A percentile compares a stretch with the other conserved stretches of the same genome.
Conservation (phyloP, 805 yeast species). For the Saccharomyces paradoxus region DNA sequence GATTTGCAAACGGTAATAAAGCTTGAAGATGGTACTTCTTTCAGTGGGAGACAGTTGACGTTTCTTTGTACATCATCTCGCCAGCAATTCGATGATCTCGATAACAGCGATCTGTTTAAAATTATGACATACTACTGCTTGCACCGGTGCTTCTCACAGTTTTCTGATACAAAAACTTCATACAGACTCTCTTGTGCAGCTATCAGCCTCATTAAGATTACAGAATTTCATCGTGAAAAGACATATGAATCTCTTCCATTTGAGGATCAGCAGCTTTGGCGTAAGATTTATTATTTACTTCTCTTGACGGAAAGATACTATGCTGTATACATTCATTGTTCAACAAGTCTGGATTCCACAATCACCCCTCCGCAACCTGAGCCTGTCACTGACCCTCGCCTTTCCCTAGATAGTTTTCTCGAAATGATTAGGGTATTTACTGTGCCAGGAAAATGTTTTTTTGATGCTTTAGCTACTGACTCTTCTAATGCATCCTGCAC, state of each 20-base stretch:
- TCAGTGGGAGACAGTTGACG: constrained; percentile 42
- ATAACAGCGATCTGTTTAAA: not conserved
- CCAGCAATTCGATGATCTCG: constrained; percentile 72
- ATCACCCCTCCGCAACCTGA: not conserved
- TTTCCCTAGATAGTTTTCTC: not conserved
- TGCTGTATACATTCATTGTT: not conserved
- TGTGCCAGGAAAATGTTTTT: not conserved
- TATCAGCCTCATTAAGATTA: not conserved
- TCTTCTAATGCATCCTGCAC: not conserved
- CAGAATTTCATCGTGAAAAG: not conserved
- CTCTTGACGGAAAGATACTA: not conserved
- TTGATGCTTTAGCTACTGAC: not conserved
- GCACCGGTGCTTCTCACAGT: not conserved
- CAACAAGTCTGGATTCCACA: not conserved
- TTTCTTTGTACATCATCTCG: constrained; percentile 93
- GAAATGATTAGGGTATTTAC: not conserved
- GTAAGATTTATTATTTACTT: not conserved
- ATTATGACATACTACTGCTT: not conserved
- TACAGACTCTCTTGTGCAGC: not conserved
- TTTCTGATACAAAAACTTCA: not conserved
- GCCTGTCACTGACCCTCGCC: not conserved
- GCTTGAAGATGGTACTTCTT: constrained; percentile 62
- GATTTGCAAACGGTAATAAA: constrained; percentile 72
- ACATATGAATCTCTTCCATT: not conserved
- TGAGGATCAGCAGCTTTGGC: not conserved